A percentile compares a stretch with the other conserved stretches of the same genome.
Evolutionary conservation across 345 rosid species (phyloP).

Genomic region (Raphanus raphanistrum): DNA sequence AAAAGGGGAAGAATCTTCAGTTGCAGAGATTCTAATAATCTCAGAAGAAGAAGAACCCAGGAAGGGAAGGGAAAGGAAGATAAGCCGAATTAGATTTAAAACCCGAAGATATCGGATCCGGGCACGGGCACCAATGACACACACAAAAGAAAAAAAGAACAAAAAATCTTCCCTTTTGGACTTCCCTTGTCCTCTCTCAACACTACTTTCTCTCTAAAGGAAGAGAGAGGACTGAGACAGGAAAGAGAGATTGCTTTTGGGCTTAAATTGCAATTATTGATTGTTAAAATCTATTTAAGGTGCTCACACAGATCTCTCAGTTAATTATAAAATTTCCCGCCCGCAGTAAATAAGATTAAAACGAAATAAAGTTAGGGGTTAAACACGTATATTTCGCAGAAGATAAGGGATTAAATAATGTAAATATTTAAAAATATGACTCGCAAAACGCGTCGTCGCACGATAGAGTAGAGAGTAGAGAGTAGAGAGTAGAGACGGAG

Average conservation of each 20-base stretch:
- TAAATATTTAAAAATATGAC: not conserved
- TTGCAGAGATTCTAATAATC: constrained; percentile 2
- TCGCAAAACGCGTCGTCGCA: constrained; percentile 30
- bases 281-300: not conserved
- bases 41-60: constrained; percentile 9
- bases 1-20: constrained; percentile 21
- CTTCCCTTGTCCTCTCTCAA: not conserved
- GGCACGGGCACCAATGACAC: constrained; percentile 12
- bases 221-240: not conserved
- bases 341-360: not conserved
- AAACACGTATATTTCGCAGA: not conserved
- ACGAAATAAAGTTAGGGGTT: not conserved
- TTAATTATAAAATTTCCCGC: not conserved
- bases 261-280: not conserved
- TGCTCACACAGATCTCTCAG: not conserved
- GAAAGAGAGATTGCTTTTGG: not conserved
- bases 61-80: not conserved
- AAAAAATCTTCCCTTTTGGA: not conserved
- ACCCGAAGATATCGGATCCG: constrained; percentile 58
- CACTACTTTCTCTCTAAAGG: not conserved
- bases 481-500: not conserved
- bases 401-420: not conserved
- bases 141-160: not conserved
- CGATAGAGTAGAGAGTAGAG: too few relatives aligned
- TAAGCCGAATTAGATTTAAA: constrained; percentile 27